These are phyloP conservation scores for Rhododendron griersonianum DNA, from an alignment of 148 eudicot species.

Conservation along the genomic window DNA sequence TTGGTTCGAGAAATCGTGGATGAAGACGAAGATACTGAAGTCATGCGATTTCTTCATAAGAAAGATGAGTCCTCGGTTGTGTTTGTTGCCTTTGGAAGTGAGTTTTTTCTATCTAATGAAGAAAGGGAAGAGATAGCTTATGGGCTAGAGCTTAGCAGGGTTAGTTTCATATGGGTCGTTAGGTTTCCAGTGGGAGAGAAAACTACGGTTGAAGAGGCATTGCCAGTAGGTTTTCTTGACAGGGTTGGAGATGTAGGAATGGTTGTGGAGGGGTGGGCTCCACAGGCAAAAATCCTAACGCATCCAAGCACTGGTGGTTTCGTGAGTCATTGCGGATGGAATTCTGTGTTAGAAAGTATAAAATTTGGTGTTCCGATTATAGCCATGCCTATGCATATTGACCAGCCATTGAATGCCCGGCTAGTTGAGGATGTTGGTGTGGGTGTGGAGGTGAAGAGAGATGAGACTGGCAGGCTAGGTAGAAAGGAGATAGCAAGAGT, in stretches of 20 bases:
- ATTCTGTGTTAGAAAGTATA: slow-evolving; percentile 23
- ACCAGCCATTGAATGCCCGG: slow-evolving; percentile 29
- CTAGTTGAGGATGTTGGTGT: slow-evolving; percentile 25
- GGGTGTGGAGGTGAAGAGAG: slow-evolving; percentile 19
- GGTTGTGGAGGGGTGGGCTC: slow-evolving; percentile 27
- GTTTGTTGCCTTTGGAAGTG: slow-evolving; percentile 28
- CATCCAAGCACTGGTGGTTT: slow-evolving; percentile 29
- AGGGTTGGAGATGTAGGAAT: slow-evolving; percentile 17
- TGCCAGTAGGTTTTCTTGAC: slow-evolving; percentile 24
- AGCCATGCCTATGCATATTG: slow-evolving; percentile 24
- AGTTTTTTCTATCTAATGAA: slow-evolving; percentile 14
- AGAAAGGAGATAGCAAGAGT: slow-evolving; percentile 13
- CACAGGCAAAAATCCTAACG: slow-evolving; percentile 18
- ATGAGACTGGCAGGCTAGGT: slow-evolving; percentile 8
- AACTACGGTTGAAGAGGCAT: slow-evolving; percentile 9
- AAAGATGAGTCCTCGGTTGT: slow-evolving; percentile 16
- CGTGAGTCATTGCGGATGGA: slow-evolving; percentile 39
- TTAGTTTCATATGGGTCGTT: slow-evolving; percentile 26
- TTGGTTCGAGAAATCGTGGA: slow-evolving; percentile 3
- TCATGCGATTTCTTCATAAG: slow-evolving; percentile 21
- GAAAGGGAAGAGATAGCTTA: slow-evolving; percentile 24
- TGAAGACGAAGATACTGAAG: not conserved
- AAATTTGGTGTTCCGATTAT: slow-evolving; percentile 26
- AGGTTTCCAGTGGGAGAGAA: slow-evolving; percentile 19
- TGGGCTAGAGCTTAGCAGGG: slow-evolving; percentile 26